Evolutionary conservation across 2,329 filamentous ascomycete genomes (phyloP).

Genomic region (Massarina eburnea): DNA sequence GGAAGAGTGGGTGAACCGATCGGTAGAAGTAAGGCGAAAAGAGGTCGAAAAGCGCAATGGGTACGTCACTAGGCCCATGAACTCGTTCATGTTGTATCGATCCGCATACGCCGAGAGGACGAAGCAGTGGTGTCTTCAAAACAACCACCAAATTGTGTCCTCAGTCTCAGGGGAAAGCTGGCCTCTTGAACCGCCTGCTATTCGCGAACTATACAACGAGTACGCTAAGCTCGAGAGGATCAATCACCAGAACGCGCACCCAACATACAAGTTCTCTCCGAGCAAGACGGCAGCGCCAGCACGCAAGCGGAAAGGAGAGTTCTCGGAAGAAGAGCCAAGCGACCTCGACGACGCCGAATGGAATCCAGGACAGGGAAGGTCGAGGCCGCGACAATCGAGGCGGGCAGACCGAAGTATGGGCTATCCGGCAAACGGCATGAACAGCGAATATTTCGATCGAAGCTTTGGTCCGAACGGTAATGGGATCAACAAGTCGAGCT

Average conservation of each 20-base stretch:
- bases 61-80: conserved; percentile 90
- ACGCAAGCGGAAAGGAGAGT: conserved; percentile 52
- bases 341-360: conserved; percentile 47
- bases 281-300: conserved; percentile 61
- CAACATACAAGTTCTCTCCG: conserved; percentile 91
- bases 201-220: conserved; percentile 75
- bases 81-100: conserved; percentile 96
- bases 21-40: conserved; percentile 63
- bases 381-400: conserved; percentile 22
- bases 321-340: conserved; percentile 43
- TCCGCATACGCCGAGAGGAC: conserved; percentile 87
- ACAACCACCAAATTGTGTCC: conserved; percentile 93
- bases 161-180: conserved; percentile 84
- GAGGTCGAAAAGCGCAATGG: conserved; percentile 73
- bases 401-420: conserved; percentile 28
- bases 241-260: conserved; percentile 84
- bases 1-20: conserved; percentile 73
- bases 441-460: conserved; percentile 28
- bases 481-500: conserved; percentile 51
- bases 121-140: conserved; percentile 77
- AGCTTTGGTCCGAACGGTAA: conserved; percentile 29
- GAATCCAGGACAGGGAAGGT: conserved; percentile 31
- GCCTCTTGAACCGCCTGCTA: conserved; percentile 72
- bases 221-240: conserved; percentile 78
- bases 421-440: conserved; percentile 27